Base-by-base conservation (phyloP, 176 grass and related monocot genomes). In the Aechmea fasciata region DNA sequence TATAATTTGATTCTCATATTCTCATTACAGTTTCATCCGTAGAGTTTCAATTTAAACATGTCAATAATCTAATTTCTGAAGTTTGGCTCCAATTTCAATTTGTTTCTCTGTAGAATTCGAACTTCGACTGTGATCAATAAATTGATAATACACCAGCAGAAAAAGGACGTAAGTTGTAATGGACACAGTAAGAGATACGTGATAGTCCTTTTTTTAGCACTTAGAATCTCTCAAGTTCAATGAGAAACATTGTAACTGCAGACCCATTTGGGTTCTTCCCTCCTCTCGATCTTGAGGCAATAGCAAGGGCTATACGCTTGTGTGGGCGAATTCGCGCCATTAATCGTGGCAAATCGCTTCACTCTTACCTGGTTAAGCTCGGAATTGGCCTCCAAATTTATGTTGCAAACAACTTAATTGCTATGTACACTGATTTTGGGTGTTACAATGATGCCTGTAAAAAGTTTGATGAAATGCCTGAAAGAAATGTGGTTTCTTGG, bases 401-500 rank as follows among this genome's bases (percentile, higher is more conserved):
- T 23, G 3, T 71, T 64, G 47, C 66, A 65, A 71, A 82, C 59
- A 65, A 82, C 69, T 61, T 82, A 20, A 65, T 71, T 2, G 33
- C 13, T 3, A 82, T 76, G 73, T 77, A 71, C n/a, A 48, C 11
- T 3, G 74, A 57, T 50, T 71, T 66, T 10, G 33, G 19, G 12
- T 67, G 53, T 22, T 20, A 54, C 10, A 18, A 29, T 13, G 48
- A 49, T 47, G 70, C 73, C 28, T 57, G 67, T 10, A 71, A 69
- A 4, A 1, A 68, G 69, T 77, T 83, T 10, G 68, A 33, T 33
- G 68, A 77, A 83, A 83, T 78, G 68, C 50, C 74, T 11, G 41
- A 73, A 1, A 63, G n/a, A 69, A 77, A 82, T 71, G 80, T 82
- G 66, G 67, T 54, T 63, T 83, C 74, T 53, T 78, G 74, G 81